Conservation (phyloP, 306 rosid genomes). For the Fagus crenata region DNA sequence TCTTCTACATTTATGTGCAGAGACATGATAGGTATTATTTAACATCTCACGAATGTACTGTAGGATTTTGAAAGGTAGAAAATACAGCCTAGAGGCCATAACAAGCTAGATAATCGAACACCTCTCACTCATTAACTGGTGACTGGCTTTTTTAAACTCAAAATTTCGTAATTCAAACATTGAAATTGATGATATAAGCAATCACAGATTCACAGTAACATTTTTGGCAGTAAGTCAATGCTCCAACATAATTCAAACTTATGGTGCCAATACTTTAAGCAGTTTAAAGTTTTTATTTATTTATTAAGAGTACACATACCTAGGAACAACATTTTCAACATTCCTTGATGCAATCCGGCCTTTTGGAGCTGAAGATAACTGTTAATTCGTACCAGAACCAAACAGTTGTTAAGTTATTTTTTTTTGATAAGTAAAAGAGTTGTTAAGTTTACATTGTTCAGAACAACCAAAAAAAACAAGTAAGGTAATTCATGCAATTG, state of each 20-base stretch:
- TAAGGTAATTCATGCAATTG: constrained; percentile 11
- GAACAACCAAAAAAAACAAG: constrained; percentile 10
- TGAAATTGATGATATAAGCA: neutral
- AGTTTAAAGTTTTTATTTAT: neutral
- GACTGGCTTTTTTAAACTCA: neutral
- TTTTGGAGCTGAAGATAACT: constrained; percentile 97
- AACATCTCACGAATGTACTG: no score
- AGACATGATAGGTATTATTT: no score
- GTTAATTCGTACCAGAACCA: constrained; percentile 20
- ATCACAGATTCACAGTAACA: neutral
- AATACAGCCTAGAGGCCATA: no score
- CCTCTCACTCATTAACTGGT: no score
- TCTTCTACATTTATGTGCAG: no score
- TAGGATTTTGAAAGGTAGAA: no score
- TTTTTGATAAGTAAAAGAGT: neutral
- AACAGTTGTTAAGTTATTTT: neutral
- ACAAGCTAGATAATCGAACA: no score
- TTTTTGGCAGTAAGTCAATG: neutral
- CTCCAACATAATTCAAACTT: no score
- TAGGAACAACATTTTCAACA: constrained; percentile 52
- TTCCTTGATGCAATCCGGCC: constrained; percentile 83
- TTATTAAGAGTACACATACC: constrained; percentile 37
- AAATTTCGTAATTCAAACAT: neutral
- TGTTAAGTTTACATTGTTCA: neutral
- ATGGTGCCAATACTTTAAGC: neutral